phyloP scores from a whole-genome alignment of 2,329 filamentous ascomycete species.

The Graphilbum sp. region DNA sequence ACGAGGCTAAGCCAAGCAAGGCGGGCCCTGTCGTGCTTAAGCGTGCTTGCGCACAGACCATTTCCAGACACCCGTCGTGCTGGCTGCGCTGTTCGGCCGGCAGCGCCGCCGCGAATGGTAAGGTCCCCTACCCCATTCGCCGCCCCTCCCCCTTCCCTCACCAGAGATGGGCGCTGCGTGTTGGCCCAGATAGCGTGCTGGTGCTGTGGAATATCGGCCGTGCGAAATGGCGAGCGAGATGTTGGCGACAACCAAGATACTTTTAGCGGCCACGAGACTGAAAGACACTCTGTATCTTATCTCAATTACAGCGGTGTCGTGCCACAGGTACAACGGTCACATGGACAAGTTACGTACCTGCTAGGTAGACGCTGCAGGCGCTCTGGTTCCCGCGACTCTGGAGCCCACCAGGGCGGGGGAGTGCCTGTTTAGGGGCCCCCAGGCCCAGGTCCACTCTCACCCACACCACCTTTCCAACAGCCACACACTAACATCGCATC shows the following conservation, averaged over 20 bases:
- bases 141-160: no score
- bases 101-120: not conserved
- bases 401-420: slow-evolving; percentile 6
- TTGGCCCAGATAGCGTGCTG: not conserved
- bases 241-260: not conserved
- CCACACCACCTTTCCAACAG: not conserved
- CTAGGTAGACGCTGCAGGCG: slow-evolving; percentile 4
- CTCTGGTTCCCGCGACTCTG: slow-evolving; percentile 7
- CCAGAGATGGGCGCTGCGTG: not conserved
- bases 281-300: not conserved
- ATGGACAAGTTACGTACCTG: no score
- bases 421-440: not conserved
- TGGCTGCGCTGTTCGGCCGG: not conserved
- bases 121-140: no score
- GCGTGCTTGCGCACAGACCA: not conserved
- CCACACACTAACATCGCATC: not conserved
- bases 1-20: not conserved
- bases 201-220: not conserved
- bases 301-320: no score
- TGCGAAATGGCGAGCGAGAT: not conserved
- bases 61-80: not conserved
- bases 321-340: no score
- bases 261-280: not conserved
- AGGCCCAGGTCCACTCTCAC: not conserved
- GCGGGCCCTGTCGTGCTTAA: slow-evolving; percentile 1